phyloP scores from a whole-genome alignment of 2,329 filamentous ascomycete species.

The Botrytis sinoallii region DNA sequence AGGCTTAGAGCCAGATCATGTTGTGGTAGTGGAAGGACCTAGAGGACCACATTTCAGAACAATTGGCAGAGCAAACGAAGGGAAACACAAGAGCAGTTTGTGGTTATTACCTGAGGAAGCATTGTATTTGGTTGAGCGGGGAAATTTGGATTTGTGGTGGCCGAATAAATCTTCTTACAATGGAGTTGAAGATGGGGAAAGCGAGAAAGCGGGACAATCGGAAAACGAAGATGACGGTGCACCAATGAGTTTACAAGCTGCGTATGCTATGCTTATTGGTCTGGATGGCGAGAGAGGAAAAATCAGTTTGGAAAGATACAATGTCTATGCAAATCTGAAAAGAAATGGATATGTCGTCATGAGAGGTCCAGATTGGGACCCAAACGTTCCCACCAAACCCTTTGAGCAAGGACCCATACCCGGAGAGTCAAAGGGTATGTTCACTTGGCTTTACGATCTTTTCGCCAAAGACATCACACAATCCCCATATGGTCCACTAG shows the following conservation, averaged over 20 bases:
- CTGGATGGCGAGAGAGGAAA: slow-evolving; percentile 60
- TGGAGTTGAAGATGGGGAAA: slow-evolving; percentile 38
- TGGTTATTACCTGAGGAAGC: slow-evolving; percentile 93
- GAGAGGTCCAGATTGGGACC: slow-evolving; percentile 58
- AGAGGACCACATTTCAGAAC: slow-evolving; percentile 69
- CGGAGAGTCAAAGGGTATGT: slow-evolving; percentile 28
- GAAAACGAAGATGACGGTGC: slow-evolving; percentile 61
- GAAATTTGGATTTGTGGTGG: slow-evolving; percentile 85
- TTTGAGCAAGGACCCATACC: not conserved
- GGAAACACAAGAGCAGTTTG: slow-evolving; percentile 58
- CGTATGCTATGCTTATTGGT: slow-evolving; percentile 81
- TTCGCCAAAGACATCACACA: slow-evolving; percentile 30
- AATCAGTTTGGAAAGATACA: slow-evolving; percentile 73
- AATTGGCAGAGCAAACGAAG: slow-evolving; percentile 65
- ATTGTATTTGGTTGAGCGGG: slow-evolving; percentile 83
- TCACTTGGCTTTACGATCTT: slow-evolving; percentile 36
- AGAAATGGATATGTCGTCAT: slow-evolving; percentile 78
- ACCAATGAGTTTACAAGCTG: slow-evolving; percentile 88
- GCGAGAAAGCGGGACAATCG: slow-evolving; percentile 40
- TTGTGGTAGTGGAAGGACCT: slow-evolving; percentile 69
- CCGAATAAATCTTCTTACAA: slow-evolving; percentile 54
- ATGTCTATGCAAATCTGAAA: slow-evolving; percentile 82
- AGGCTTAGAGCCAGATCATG: slow-evolving; percentile 52
- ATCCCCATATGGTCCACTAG: slow-evolving; percentile 51
- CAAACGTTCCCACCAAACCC: slow-evolving; percentile 28